Evolutionary conservation across 225 moss, liverwort and hornwort genomes (phyloP).

Genomic region (Marchantia polymorpha): DNA sequence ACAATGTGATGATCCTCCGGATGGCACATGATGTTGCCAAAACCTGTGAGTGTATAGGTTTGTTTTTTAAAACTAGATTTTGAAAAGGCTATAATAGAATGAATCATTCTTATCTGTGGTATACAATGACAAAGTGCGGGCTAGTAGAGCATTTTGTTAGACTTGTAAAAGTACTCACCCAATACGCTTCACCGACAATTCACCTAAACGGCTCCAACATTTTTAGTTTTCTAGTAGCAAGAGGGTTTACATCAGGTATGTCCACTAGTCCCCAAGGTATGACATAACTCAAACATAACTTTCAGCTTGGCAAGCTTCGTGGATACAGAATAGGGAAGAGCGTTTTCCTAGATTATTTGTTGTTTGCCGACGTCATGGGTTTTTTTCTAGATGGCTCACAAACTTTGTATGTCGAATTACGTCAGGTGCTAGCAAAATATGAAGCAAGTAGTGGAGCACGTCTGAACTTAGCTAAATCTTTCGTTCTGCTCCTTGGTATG

Average conservation of each 20-base stretch:
- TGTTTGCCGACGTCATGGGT: neutral
- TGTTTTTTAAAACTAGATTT: no score
- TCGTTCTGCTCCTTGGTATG: neutral
- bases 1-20: neutral
- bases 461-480: neutral
- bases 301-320: neutral
- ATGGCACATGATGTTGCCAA: no score
- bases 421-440: neutral
- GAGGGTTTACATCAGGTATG: constrained; percentile 3
- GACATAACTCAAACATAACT: neutral
- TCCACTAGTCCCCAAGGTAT: neutral
- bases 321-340: no score
- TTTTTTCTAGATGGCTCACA: neutral
- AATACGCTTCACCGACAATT: neutral
- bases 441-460: neutral
- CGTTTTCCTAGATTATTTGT: neutral
- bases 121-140: neutral
- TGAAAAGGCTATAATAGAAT: no score
- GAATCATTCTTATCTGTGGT: neutral
- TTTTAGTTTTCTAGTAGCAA: neutral
- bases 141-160: neutral
- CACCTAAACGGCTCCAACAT: neutral
- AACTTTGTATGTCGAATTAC: neutral
- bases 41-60: no score
- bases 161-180: neutral